Percentiles rank a stretch among this genome's conserved stretches.
These are phyloP conservation scores for Cyathus pygmaeus DNA, from an alignment of 1,284 basidiomycete genomes.

Conservation along the genomic window DNA sequence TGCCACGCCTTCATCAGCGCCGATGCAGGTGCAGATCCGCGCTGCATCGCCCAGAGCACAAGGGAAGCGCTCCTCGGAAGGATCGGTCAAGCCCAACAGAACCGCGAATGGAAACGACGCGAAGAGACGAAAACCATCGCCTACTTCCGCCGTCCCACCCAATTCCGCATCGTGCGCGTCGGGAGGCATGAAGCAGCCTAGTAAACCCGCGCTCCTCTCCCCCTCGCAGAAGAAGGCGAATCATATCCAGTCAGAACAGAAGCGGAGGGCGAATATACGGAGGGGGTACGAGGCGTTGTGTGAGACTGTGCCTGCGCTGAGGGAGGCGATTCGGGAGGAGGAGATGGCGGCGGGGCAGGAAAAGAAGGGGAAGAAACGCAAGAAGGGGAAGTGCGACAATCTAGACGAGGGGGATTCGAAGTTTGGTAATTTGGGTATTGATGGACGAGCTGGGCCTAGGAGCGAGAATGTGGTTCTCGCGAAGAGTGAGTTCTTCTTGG, in stretches of 20 bases:
- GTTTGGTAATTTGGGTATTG: slow-evolving; percentile 66
- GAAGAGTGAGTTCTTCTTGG: slow-evolving; percentile 69
- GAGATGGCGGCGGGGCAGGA: slow-evolving; percentile 57
- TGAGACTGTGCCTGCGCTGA: slow-evolving; percentile 80
- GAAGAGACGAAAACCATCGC: background rate
- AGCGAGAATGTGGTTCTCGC: slow-evolving; percentile 87
- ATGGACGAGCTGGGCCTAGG: slow-evolving; percentile 84
- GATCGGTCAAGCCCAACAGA: too few species aligned
- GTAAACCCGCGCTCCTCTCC: slow-evolving; percentile 62
- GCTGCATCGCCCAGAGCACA: background rate
- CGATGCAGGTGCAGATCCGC: slow-evolving; percentile 2
- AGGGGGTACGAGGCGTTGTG: slow-evolving; percentile 88
- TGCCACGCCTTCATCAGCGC: slow-evolving; percentile 1
- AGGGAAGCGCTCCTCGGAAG: background rate
- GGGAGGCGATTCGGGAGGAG: slow-evolving; percentile 78
- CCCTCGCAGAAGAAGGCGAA: slow-evolving; percentile 92
- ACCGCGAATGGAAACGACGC: too few species aligned
- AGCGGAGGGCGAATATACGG: slow-evolving; percentile 90
- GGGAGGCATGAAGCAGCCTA: too few species aligned
- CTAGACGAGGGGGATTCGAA: background rate
- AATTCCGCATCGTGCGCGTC: background rate
- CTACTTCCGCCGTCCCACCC: background rate
- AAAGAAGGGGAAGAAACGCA: slow-evolving; percentile 33
- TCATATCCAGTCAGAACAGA: slow-evolving; percentile 91
- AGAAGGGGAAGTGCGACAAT: slow-evolving; percentile 16